Base-by-base conservation (phyloP, 768 basidiomycete species). In the Suillus decipiens region DNA sequence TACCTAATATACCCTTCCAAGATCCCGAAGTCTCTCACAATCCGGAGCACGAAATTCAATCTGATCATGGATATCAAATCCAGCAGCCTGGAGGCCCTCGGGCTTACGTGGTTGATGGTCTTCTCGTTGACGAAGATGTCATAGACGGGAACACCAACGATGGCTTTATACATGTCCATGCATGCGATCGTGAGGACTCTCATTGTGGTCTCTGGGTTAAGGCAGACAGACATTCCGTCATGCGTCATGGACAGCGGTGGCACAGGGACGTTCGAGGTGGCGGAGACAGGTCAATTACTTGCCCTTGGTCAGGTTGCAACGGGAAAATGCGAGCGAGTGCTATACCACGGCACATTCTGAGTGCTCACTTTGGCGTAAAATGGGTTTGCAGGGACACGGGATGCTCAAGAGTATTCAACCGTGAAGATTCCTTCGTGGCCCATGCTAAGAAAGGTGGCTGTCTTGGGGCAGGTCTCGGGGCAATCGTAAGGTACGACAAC, bases 161-260 rank as follows among this genome's bases (percentile, higher is more conserved):
- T 51, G 17, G 9, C 2, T 10, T 2, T 9, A 51, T 51, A 51
- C 9, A 31, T 1, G 31, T 51, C 17, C 28, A 51, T 41, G 10
- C 19, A 33, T 63, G 62, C 58, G 1, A n/a, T 22, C 33, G 24
- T 2, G n/a, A 12, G 2, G 47, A 37, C 17, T 41, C 62, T 42
- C 36, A 9, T 11, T 63, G 62, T 28, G 43, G 57, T 10, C 41
- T 63, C 34, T 60, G 59, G 57, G 42, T 63, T 3, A 59, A 58
- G 22, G 50, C 58, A 5, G 62, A 63, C 9, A 63, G 53, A 19
- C 48, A n/a, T 22, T 37, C 48, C 12, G 53, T 63, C 28, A 42
- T 47, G 17, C 22, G 53, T 14, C 59, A 63, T 14, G 42, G 48
- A 3, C 59, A 63, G n/a, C n/a, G 24, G 5, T 63, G 59, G 59